Percentiles rank a stretch among this genome's conserved stretches.
Conservation (phyloP, 192 early-diverging fungal genomes). For the Coemansia sp. region DNA sequence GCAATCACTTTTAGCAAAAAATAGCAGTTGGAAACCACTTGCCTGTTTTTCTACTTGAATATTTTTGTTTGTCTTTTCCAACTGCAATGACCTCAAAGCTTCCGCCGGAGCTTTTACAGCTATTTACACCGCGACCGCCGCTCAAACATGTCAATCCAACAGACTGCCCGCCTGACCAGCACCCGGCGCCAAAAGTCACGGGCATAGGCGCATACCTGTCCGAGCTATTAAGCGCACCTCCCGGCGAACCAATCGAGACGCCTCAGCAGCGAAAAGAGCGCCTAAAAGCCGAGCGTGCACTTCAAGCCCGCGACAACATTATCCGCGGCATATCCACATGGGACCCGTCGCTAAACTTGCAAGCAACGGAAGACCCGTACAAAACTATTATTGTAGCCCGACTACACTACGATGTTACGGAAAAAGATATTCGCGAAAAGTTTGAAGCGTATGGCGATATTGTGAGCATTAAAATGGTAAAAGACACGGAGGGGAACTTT, state of each 20-base stretch:
- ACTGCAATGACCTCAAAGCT: constrained; percentile 42
- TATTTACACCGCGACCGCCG: constrained; percentile 52
- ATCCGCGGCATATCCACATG: constrained; percentile 34
- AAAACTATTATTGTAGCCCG: constrained; percentile 88
- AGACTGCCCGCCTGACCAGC: constrained; percentile 31
- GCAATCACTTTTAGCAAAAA: too few species aligned
- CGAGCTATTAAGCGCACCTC: constrained; percentile 17
- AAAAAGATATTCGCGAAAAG: constrained; percentile 67
- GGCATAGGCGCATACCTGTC: constrained; percentile 36
- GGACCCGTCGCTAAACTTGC: constrained; percentile 59
- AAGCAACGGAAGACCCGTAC: constrained; percentile 83
- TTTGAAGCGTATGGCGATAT: constrained; percentile 78
- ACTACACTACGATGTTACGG: constrained; percentile 57
- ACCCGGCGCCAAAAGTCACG: constrained; percentile 25
- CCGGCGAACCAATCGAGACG: constrained; percentile 26
- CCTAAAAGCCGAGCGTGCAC: constrained; percentile 31
- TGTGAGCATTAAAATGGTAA: constrained; percentile 70
- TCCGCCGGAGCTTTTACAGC: constrained; percentile 44
- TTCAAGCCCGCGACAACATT: constrained; percentile 35
- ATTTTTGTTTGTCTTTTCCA: neutral
- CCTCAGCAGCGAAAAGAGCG: constrained; percentile 43
- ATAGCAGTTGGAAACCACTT: too few species aligned
- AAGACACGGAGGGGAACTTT: constrained; percentile 67
- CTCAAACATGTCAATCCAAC: constrained; percentile 22
- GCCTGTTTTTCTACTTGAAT: too few species aligned